Conservation (phyloP, 148 eudicot genomes). For the Salicornia ramosissima region DNA sequence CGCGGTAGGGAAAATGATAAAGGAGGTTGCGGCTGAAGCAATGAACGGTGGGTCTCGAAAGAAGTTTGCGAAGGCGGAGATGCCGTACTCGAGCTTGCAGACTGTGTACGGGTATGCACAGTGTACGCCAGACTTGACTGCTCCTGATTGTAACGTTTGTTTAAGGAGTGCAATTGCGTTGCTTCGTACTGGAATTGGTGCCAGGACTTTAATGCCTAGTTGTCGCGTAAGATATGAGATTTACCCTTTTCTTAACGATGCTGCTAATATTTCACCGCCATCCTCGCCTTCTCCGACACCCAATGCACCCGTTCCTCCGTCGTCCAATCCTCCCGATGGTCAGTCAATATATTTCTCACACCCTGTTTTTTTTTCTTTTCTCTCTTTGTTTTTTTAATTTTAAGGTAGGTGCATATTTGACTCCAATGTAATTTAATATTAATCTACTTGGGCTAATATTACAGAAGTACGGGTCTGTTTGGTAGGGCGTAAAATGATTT, state of each 20-base stretch:
- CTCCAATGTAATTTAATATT: no score
- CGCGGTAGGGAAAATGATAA: neutral
- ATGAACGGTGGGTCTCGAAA: conserved; percentile 8
- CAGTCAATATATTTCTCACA: neutral
- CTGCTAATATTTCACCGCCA: neutral
- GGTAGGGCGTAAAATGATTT: no score
- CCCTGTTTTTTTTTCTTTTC: no score
- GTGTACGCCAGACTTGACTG: conserved; percentile 25
- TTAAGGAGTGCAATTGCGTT: neutral
- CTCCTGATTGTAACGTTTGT: conserved; percentile 18
- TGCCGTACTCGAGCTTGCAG: neutral
- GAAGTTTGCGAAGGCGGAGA: neutral
- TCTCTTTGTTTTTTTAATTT: no score
- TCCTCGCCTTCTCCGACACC: neutral
- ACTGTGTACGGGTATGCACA: conserved; percentile 14
- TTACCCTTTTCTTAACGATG: conserved; percentile 19
- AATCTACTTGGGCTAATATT: no score
- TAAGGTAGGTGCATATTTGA: no score
- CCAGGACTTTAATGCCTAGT: conserved; percentile 13
- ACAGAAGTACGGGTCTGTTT: no score
- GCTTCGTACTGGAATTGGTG: neutral
- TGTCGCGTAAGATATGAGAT: conserved; percentile 23
- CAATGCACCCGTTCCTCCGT: neutral
- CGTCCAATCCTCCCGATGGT: neutral
- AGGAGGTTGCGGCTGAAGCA: neutral